A percentile compares a stretch with the other conserved stretches of the same genome.
Conservation (phyloP, 345 rosid species). For the Limnanthes douglasii region DNA sequence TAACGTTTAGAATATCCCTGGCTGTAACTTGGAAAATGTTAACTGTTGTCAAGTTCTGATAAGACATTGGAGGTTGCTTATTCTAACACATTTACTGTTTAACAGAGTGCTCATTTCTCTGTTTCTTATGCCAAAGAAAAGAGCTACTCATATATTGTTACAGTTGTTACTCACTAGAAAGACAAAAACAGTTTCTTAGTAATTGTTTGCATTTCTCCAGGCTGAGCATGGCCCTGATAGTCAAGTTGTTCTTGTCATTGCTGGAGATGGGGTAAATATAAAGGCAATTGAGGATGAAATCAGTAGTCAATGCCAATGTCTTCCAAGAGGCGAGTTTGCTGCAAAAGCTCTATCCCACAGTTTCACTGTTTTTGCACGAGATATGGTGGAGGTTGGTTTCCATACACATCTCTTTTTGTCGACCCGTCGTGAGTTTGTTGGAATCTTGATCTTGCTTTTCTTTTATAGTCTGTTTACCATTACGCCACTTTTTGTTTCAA, state of each 20-base stretch:
- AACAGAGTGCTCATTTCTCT: too few relatives aligned
- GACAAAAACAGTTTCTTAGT: background rate
- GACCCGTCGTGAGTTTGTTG: too few relatives aligned
- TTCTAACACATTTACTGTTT: too few relatives aligned
- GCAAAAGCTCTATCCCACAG: slow-evolving; percentile 76
- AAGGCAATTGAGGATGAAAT: slow-evolving; percentile 70
- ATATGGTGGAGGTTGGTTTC: slow-evolving; percentile 60
- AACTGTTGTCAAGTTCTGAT: too few relatives aligned
- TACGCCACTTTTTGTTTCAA: background rate
- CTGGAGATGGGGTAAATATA: slow-evolving; percentile 62
- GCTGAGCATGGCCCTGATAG: slow-evolving; percentile 99
- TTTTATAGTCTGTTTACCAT: background rate
- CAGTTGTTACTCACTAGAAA: too few relatives aligned
- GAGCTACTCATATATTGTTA: too few relatives aligned
- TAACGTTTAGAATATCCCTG: too few relatives aligned
- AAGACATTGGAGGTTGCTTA: too few relatives aligned
- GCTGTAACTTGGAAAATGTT: too few relatives aligned
- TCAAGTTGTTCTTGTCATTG: slow-evolving; percentile 83
- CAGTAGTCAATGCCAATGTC: slow-evolving; percentile 46
- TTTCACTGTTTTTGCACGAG: slow-evolving; percentile 62
- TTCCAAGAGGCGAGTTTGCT: slow-evolving; percentile 82
- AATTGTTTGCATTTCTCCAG: slow-evolving; percentile 20
- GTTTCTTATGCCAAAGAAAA: too few relatives aligned
- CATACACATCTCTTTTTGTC: too few relatives aligned
- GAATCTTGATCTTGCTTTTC: background rate